These are phyloP conservation scores for Solanum hybrid DNA, from an alignment of 305 asterid species.

Conservation along the genomic window DNA sequence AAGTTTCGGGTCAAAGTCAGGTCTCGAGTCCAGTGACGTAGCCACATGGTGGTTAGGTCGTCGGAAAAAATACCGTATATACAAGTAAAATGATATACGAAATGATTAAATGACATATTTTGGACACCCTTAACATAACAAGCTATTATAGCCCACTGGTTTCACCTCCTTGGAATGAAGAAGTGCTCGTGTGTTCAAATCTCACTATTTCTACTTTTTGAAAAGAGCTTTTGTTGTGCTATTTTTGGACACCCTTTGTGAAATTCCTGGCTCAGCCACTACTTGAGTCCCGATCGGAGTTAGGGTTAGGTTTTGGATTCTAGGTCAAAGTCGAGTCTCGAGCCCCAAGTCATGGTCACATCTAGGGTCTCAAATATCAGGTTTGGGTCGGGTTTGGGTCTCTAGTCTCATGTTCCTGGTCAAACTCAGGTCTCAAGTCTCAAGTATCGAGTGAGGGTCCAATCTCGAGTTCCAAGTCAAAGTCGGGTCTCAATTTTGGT, in stretches of 20 bases:
- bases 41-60: too few relatives aligned
- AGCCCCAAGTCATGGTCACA: neutral
- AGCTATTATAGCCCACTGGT: too few relatives aligned
- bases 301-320: neutral
- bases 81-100: too few relatives aligned
- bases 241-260: too few relatives aligned
- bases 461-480: neutral
- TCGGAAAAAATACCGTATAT: too few relatives aligned
- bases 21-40: neutral
- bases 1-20: neutral
- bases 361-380: neutral
- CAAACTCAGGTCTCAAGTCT: neutral
- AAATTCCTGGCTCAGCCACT: too few relatives aligned
- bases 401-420: neutral
- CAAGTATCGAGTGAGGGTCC: neutral
- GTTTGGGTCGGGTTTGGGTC: neutral
- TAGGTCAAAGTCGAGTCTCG: neutral
- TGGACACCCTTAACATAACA: too few relatives aligned
- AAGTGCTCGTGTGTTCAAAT: too few relatives aligned
- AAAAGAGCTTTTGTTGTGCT: too few relatives aligned
- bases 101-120: too few relatives aligned
- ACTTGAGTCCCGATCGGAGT: neutral
- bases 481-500: neutral
- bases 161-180: too few relatives aligned
- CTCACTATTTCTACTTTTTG: too few relatives aligned